Base-by-base conservation (phyloP, 192 early-diverging fungal species). In the Umbelopsis sp. region DNA sequence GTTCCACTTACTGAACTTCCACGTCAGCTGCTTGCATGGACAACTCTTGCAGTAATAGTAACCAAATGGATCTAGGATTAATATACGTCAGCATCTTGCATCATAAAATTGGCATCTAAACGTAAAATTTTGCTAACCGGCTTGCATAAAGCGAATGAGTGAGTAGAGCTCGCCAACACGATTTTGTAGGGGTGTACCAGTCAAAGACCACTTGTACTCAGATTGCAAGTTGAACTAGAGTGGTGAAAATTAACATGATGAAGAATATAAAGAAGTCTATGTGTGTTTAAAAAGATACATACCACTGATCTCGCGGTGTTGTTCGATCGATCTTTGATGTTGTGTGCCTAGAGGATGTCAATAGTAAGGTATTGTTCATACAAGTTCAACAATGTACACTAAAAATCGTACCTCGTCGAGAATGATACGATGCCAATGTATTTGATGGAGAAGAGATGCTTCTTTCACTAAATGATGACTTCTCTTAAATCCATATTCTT, bases 161-260 rank as follows among this genome's bases (percentile, higher is more conserved):
- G 93, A 93, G 76, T 94, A 98, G 31, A 98, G 82, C 81, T 98
- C 96, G 44, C 95, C 96, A 9, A 98, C 92, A 14, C 94, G 88
- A 75, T 98, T 98, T 66, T 98, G 96, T 76, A 98, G 82, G 14
- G 94, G 94, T 20, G 96, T 98, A 7, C 96, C 96, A 4, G 90
- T 91, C n/a, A 98, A 80, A 3, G 86, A 88, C 96, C 96, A 98
- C 14, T 87, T 88, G 67, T 79, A 83, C 17, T 90, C 68, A 24
- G 85, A 70, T 3, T 88, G 68, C 20, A 98, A 82, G 20, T 83
- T 86, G 77, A 96, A 98, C 84, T 86, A 68, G 5, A 50, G 20
- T n/a, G 11, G 6, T 52, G 50, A 38, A 20, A 47, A 17, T 22
- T 44, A 41, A n/a, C 47, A 49, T 41, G 9, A 50, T 12, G 21